These are phyloP conservation scores for Beauveria rudraprayagi DNA, from an alignment of 2,329 filamentous ascomycete genomes.

Conservation along the genomic window DNA sequence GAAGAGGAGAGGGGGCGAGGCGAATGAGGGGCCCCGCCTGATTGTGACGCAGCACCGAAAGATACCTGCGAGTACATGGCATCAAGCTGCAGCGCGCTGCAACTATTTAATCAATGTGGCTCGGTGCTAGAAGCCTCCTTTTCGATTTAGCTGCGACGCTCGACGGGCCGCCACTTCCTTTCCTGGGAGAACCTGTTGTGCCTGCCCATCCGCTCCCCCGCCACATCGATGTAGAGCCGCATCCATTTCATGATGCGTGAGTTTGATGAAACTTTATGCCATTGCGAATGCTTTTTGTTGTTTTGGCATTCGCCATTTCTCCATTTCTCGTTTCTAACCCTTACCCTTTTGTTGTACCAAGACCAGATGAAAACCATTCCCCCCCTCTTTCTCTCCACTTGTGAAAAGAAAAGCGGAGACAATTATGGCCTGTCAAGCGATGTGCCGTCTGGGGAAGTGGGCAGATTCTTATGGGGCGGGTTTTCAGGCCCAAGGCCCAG, in stretches of 20 bases:
- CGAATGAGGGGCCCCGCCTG: no score
- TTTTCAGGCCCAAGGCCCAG: neutral
- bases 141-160: neutral
- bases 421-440: neutral
- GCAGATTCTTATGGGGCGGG: neutral
- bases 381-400: neutral
- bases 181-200: neutral
- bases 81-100: neutral
- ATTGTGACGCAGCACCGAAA: neutral
- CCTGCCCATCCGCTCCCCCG: neutral
- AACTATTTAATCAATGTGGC: neutral
- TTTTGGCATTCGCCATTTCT: neutral
- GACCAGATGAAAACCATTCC: neutral
- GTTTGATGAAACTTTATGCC: neutral
- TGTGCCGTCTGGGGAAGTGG: conserved; percentile 11
- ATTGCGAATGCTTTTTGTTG: neutral
- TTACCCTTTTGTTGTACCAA: neutral
- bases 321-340: neutral
- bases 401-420: neutral
- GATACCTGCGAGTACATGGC: conserved; percentile 1
- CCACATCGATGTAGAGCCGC: neutral
- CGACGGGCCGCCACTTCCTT: neutral
- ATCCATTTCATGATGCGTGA: neutral
- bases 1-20: no score
- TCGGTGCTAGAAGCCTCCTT: neutral